Conservation (phyloP, 2,329 filamentous ascomycete species). For the Colletotrichum simmondsii region DNA sequence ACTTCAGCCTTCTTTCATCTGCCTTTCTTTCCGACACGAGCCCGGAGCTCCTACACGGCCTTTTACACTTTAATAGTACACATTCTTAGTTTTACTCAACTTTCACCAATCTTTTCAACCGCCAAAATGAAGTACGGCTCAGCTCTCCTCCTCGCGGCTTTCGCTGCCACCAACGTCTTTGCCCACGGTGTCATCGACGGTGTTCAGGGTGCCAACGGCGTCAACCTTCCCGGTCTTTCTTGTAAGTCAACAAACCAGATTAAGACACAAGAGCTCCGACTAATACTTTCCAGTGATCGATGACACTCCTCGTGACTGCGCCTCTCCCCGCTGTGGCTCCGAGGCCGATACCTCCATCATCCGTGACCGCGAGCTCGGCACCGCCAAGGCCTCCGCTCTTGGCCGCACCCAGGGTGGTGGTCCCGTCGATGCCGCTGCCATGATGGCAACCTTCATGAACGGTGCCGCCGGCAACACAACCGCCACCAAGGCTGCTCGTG, state of each 20-base stretch:
- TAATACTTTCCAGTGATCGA: constrained; percentile 59
- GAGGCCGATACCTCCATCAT: constrained; percentile 77
- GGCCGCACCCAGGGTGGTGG: constrained; percentile 71
- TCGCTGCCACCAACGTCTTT: constrained; percentile 54
- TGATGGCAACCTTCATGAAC: constrained; percentile 70
- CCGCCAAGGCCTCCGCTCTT: constrained; percentile 64
- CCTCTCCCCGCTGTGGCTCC: constrained; percentile 68
- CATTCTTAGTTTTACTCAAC: constrained; percentile 2
- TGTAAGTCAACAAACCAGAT: neutral
- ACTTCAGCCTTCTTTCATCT: constrained; percentile 28
- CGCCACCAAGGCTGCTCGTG: constrained; percentile 49
- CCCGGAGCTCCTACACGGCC: constrained; percentile 30
- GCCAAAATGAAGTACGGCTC: constrained; percentile 34
- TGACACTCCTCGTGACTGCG: constrained; percentile 75
- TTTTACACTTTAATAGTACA: constrained; percentile 7
- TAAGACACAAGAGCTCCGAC: neutral
- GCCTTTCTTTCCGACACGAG: constrained; percentile 33
- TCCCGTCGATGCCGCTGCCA: constrained; percentile 65
- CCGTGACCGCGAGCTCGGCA: constrained; percentile 66
- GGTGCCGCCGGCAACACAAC: constrained; percentile 47
- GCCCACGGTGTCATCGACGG: constrained; percentile 69
- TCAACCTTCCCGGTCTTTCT: constrained; percentile 68
- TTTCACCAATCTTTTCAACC: constrained; percentile 28
- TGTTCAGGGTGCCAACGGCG: constrained; percentile 69
- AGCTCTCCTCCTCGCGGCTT: constrained; percentile 52